These are phyloP conservation scores for Rhodotorula sp. DNA, from an alignment of 1,284 basidiomycete genomes.

Conservation along the genomic window DNA sequence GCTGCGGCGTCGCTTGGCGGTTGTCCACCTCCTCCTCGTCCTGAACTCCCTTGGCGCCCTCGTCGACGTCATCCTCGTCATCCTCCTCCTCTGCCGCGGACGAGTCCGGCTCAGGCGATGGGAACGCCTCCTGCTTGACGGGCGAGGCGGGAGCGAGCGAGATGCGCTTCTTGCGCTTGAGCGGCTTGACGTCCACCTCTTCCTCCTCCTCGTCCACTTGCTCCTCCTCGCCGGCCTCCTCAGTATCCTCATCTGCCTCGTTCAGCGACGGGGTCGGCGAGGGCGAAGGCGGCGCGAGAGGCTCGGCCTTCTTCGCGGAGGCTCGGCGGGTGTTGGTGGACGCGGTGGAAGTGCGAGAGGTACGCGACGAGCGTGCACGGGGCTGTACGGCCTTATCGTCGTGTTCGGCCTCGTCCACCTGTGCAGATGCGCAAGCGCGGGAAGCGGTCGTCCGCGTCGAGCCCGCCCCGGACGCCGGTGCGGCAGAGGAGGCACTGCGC, in stretches of 20 bases:
- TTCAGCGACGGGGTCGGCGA: conserved; percentile 3
- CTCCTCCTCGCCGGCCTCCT: neutral
- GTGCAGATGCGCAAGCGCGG: conserved; percentile 8
- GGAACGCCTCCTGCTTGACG: neutral
- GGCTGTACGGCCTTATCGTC: conserved; percentile 24
- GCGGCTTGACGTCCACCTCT: conserved; percentile 26
- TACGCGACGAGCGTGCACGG: neutral
- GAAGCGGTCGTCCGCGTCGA: neutral
- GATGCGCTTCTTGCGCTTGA: conserved; percentile 25
- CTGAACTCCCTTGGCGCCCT: conserved; percentile 15
- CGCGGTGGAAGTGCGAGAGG: neutral
- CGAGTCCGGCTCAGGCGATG: conserved; percentile 13
- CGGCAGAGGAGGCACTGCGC: neutral
- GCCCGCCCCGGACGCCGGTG: neutral
- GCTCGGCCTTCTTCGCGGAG: conserved; percentile 14
- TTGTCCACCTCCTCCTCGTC: conserved; percentile 16
- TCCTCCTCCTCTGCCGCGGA: conserved; percentile 2
- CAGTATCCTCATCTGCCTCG: neutral
- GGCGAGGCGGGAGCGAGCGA: conserved; percentile 10
- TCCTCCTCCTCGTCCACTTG: conserved; percentile 13
- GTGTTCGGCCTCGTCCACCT: conserved; percentile 24
- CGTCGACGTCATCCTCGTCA: conserved; percentile 4
- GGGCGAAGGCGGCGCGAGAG: conserved; percentile 3
- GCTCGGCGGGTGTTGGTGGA: neutral
- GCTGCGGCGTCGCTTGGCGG: conserved; percentile 4